Conservation (phyloP, 495 filamentous ascomycete species). For the Daldinia bambusicola region DNA sequence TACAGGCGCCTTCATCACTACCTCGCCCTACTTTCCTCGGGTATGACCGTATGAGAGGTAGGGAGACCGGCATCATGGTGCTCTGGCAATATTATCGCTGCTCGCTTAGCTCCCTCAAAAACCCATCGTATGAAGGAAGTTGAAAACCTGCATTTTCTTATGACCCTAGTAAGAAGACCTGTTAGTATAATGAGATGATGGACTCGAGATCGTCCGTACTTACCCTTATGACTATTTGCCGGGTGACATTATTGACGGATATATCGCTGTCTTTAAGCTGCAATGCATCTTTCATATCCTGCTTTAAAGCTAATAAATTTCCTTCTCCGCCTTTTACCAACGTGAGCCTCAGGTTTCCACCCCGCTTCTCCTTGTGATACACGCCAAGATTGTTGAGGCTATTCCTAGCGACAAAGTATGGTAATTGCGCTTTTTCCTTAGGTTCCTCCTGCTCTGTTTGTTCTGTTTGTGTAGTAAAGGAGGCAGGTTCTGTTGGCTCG, state of each 20-base stretch:
- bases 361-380: slow-evolving; percentile 78
- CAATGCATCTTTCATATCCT: slow-evolving; percentile 50
- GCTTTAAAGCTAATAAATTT: slow-evolving; percentile 65
- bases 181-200: slow-evolving; percentile 11
- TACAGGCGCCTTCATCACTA: not conserved
- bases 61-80: too few species aligned
- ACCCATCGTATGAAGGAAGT: slow-evolving; percentile 37
- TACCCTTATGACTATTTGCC: slow-evolving; percentile 69
- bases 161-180: slow-evolving; percentile 31
- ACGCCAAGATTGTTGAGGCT: slow-evolving; percentile 76
- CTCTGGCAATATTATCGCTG: not conserved
- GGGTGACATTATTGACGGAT: slow-evolving; percentile 63
- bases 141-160: slow-evolving; percentile 30
- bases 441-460: not conserved
- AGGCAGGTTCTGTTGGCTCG: not conserved
- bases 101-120: slow-evolving; percentile 21
- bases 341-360: slow-evolving; percentile 81
- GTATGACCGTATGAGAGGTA: too few species aligned
- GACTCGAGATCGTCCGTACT: slow-evolving; percentile 12
- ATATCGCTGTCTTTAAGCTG: slow-evolving; percentile 44
- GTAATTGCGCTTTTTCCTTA: slow-evolving; percentile 52
- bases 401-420: slow-evolving; percentile 81
- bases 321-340: slow-evolving; percentile 82
- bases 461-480: slow-evolving; percentile 6
- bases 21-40: not conserved